A percentile compares a stretch with the other conserved stretches of the same genome.
phyloP scores from a whole-genome alignment of 495 filamentous ascomycete genomes.

The Filosporella fistucella region DNA sequence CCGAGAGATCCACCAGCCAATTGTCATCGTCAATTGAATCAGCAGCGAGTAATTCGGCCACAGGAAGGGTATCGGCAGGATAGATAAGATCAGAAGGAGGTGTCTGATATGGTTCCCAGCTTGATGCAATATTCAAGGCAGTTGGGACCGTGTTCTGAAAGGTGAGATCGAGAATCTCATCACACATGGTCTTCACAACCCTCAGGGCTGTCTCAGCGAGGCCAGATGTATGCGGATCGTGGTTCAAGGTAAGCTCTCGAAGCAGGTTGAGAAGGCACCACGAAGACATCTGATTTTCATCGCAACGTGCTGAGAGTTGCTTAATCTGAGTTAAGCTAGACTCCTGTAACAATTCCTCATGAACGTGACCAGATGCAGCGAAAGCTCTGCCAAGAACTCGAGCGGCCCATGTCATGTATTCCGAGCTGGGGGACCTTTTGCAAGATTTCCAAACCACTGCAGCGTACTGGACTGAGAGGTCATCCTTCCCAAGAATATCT shows the following conservation, averaged over 20 bases:
- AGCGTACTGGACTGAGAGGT: conserved; percentile 53
- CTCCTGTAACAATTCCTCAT: conserved; percentile 51
- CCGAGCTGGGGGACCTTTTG: conserved; percentile 52
- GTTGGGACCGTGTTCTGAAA: conserved; percentile 6
- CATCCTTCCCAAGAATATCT: conserved; percentile 60
- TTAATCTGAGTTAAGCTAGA: conserved; percentile 46
- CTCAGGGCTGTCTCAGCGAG: conserved; percentile 75
- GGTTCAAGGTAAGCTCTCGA: conserved; percentile 60
- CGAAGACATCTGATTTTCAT: too few species aligned
- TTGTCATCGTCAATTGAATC: conserved; percentile 30
- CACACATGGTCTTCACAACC: conserved; percentile 53
- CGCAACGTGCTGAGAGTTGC: conserved; percentile 30
- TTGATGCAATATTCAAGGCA: conserved; percentile 30
- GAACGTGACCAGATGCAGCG: conserved; percentile 64
- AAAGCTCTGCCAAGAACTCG: conserved; percentile 81
- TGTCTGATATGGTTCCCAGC: conserved; percentile 41
- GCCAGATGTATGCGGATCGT: conserved; percentile 59
- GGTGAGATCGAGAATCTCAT: conserved; percentile 8
- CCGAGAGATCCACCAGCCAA: conserved; percentile 64
- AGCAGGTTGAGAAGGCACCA: conserved; percentile 57
- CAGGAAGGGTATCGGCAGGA: conserved; percentile 3
- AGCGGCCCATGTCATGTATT: conserved; percentile 81
- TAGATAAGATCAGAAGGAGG: conserved; percentile 37
- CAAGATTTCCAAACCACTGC: conserved; percentile 72
- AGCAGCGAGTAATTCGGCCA: conserved; percentile 10